These are phyloP conservation scores for Colletotrichum gigasporum DNA, from an alignment of 2,329 filamentous ascomycete genomes.

Conservation along the genomic window DNA sequence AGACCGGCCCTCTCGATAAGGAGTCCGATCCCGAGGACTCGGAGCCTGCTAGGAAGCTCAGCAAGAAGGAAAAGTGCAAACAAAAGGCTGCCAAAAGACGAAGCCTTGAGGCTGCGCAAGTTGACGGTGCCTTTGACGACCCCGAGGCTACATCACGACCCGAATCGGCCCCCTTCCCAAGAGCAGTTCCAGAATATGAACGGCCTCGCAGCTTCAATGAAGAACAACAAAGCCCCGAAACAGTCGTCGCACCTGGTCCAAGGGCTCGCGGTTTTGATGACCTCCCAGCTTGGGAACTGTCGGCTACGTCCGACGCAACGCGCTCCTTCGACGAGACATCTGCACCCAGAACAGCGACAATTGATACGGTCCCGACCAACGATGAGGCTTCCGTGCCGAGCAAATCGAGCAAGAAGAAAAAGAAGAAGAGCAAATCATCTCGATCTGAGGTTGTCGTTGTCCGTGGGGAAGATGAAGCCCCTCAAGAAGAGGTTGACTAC, in stretches of 20 bases:
- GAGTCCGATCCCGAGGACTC: constrained; percentile 27
- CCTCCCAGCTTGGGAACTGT: constrained; percentile 5
- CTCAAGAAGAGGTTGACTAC: neutral
- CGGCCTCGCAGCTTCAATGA: constrained; percentile 7
- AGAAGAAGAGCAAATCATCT: constrained; percentile 50
- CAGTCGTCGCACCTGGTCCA: constrained; percentile 16
- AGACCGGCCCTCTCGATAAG: constrained; percentile 24
- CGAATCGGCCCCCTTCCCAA: neutral
- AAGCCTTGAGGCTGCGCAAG: constrained; percentile 38
- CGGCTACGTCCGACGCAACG: neutral
- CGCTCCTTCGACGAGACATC: neutral
- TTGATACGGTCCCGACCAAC: neutral
- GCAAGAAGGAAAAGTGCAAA: constrained; percentile 59
- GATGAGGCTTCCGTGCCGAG: constrained; percentile 36
- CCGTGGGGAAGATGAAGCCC: constrained; percentile 34
- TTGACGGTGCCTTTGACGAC: neutral
- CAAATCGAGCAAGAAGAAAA: constrained; percentile 45
- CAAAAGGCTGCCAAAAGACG: constrained; percentile 51
- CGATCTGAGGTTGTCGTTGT: constrained; percentile 40
- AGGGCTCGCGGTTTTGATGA: constrained; percentile 6
- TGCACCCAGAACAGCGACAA: neutral
- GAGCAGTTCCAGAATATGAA: neutral
- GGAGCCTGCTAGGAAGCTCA: constrained; percentile 43
- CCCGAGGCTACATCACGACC: neutral
- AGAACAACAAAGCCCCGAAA: constrained; percentile 14